Evolutionary conservation across 2,329 filamentous ascomycete genomes (phyloP).

Genomic region (Verticillium dahliae): DNA sequence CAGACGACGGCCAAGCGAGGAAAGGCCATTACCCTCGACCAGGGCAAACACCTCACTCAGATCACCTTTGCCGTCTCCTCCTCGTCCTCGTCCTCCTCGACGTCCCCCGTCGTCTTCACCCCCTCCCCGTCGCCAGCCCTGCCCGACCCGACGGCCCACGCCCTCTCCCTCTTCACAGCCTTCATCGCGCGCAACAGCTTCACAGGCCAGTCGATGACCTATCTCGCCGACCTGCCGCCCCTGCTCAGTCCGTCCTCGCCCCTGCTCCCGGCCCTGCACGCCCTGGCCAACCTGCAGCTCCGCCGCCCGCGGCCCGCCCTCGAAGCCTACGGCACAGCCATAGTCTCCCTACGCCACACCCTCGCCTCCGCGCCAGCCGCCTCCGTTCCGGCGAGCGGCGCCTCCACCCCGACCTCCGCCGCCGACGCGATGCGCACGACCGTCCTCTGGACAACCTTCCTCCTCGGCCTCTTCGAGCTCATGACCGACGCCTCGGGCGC

Average conservation of each 20-base stretch:
- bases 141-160: conserved; percentile 9
- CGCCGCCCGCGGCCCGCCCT: not conserved
- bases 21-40: conserved; percentile 16
- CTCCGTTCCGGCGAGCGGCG: too few relatives aligned
- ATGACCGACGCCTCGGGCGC: conserved; percentile 22
- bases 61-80: not conserved
- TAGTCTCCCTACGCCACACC: not conserved
- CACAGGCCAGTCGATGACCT: conserved; percentile 3
- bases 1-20: not conserved
- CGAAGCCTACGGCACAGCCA: not conserved
- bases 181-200: conserved; percentile 22
- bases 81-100: not conserved
- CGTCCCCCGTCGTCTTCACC: not conserved
- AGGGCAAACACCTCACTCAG: conserved; percentile 7
- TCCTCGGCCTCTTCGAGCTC: conserved; percentile 27
- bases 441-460: conserved; percentile 23
- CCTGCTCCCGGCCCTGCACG: not conserved
- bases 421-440: not conserved
- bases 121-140: not conserved
- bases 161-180: conserved; percentile 21
- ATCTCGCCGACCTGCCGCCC: conserved; percentile 14
- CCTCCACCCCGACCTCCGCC: too few relatives aligned
- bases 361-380: not conserved
- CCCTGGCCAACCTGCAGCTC: not conserved
- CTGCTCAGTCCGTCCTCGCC: conserved; percentile 8